A percentile compares a stretch with the other conserved stretches of the same genome.
phyloP scores from a whole-genome alignment of 352 stramenopile species.

The Phytophthora sp. region DNA sequence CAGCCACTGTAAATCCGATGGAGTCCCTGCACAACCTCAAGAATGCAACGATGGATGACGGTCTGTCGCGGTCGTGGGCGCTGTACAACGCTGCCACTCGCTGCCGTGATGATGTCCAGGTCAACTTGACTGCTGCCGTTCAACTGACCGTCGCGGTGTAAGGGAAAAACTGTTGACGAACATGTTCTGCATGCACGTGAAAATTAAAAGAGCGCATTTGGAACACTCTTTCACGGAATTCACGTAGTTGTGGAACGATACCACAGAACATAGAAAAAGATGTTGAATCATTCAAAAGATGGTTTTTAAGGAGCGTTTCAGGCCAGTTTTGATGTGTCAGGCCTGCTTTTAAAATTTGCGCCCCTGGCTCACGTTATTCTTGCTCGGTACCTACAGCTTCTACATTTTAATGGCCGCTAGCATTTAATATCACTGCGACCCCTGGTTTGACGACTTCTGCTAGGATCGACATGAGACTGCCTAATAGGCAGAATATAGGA shows the following conservation, averaged over 20 bases:
- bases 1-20: constrained; percentile 60
- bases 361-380: too few relatives aligned
- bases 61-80: constrained; percentile 67
- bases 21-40: constrained; percentile 52
- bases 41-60: constrained; percentile 68
- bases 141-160: not conserved
- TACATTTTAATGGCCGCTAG: too few relatives aligned
- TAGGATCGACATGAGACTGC: too few relatives aligned
- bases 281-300: not conserved
- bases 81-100: constrained; percentile 73
- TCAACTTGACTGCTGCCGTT: not conserved
- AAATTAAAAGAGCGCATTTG: not conserved
- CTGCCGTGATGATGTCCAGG: constrained; percentile 15
- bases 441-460: too few relatives aligned
- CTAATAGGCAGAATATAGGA: too few relatives aligned
- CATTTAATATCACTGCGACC: too few relatives aligned
- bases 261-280: not conserved
- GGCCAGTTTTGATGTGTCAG: too few relatives aligned
- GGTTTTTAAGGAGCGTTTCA: not conserved
- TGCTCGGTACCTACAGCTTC: too few relatives aligned
- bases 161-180: not conserved
- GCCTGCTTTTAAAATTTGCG: too few relatives aligned
- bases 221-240: constrained; percentile 3
- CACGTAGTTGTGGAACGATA: not conserved
- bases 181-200: too few relatives aligned